Conservation (phyloP, 805 yeast species). For the Starmerella vitae region DNA sequence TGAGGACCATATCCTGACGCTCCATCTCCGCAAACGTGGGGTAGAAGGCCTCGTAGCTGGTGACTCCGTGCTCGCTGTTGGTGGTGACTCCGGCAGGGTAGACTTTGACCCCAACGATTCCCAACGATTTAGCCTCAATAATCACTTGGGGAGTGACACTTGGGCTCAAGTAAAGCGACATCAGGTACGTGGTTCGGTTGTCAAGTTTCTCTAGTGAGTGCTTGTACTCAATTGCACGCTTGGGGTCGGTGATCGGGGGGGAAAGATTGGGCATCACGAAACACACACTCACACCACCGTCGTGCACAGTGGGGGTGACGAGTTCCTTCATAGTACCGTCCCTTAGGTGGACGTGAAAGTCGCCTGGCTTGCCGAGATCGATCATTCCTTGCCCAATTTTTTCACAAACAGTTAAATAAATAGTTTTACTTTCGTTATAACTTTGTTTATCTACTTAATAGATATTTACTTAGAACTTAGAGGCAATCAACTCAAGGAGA, state of each 20-base stretch:
- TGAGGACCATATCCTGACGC: constrained; percentile 59
- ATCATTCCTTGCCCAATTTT: too few relatives aligned
- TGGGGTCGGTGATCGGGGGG: constrained; percentile 78
- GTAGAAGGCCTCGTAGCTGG: constrained; percentile 76
- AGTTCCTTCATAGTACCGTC: constrained; percentile 88
- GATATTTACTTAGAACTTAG: constrained; percentile 17
- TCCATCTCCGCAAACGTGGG: constrained; percentile 86
- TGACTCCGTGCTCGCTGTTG: constrained; percentile 79
- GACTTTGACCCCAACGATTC: constrained; percentile 81
- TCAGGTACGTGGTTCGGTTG: constrained; percentile 74
- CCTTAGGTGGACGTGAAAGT: constrained; percentile 91
- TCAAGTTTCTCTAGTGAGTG: constrained; percentile 46
- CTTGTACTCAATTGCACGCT: constrained; percentile 59
- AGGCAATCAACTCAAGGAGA: constrained; percentile 28
- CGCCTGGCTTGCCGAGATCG: constrained; percentile 34
- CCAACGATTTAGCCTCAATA: constrained; percentile 55
- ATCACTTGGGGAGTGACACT: constrained; percentile 78
- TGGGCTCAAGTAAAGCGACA: constrained; percentile 74
- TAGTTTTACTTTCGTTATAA: too few relatives aligned
- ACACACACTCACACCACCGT: constrained; percentile 85
- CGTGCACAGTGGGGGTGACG: constrained; percentile 75
- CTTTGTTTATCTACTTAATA: too few relatives aligned
- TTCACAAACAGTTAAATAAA: too few relatives aligned
- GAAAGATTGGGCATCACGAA: constrained; percentile 93
- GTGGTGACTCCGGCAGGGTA: constrained; percentile 99